Evolutionary conservation across 345 rosid genomes (phyloP).

Genomic region (Draba incana): DNA sequence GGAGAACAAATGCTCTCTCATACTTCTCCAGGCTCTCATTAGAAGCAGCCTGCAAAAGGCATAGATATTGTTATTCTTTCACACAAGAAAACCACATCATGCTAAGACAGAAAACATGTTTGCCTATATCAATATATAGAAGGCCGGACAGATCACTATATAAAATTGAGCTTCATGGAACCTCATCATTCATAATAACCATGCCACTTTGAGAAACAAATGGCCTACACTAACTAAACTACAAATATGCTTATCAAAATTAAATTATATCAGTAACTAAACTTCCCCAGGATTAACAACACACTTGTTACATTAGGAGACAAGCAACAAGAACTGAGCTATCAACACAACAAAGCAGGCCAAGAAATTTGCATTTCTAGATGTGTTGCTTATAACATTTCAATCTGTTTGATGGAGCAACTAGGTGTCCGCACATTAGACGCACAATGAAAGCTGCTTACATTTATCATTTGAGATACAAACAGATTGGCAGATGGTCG

Average conservation of each 20-base stretch:
- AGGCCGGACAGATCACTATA: no score
- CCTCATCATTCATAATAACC: no score
- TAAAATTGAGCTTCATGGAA: no score
- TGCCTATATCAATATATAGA: slow-evolving; percentile 5
- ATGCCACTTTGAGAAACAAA: no score
- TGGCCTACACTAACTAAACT: no score
- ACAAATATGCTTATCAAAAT: slow-evolving; percentile 1
- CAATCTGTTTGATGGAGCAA: neutral
- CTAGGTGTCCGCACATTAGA: no score
- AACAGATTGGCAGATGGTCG: slow-evolving; percentile 66
- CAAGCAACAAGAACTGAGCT: no score
- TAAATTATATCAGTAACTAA: neutral
- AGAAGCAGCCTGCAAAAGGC: slow-evolving; percentile 66
- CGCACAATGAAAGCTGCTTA: slow-evolving; percentile 44
- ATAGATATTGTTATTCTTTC: slow-evolving; percentile 15
- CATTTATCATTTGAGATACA: slow-evolving; percentile 54
- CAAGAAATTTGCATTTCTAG: no score
- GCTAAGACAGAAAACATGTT: slow-evolving; percentile 9
- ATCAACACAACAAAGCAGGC: slow-evolving; percentile 9
- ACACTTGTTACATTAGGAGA: no score
- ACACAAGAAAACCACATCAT: slow-evolving; percentile 20
- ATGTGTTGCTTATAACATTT: neutral
- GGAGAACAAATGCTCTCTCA: slow-evolving; percentile 86
- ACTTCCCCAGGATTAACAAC: slow-evolving; percentile 1
- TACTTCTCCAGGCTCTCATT: slow-evolving; percentile 68